Percentiles rank a stretch among this genome's conserved stretches.
Evolutionary conservation across 2,329 filamentous ascomycete genomes (phyloP).

Genomic region (Fusarium haematococcum): DNA sequence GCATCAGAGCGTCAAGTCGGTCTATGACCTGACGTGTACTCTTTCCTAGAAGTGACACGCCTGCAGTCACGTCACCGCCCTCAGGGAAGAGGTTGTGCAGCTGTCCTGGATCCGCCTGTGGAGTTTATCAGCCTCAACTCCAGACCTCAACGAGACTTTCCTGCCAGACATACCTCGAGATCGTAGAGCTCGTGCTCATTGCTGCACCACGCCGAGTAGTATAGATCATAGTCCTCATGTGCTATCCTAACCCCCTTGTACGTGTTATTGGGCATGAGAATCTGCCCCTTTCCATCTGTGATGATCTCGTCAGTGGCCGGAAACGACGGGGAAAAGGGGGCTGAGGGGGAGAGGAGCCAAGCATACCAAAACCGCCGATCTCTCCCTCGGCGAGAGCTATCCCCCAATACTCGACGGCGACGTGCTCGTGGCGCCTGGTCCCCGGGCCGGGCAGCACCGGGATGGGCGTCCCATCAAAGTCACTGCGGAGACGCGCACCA

Average conservation of each 20-base stretch:
- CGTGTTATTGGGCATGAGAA: conserved; percentile 59
- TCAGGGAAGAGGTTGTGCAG: conserved; percentile 56
- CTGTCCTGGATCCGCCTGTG: conserved; percentile 64
- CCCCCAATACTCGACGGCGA: conserved; percentile 70
- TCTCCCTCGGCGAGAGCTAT: conserved; percentile 53
- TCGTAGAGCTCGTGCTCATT: conserved; percentile 77
- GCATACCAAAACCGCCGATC: conserved; percentile 42
- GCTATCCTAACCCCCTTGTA: conserved; percentile 72
- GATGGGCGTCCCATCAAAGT: conserved; percentile 70
- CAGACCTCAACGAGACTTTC: background rate
- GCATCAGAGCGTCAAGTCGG: conserved; percentile 68
- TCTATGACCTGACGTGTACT: conserved; percentile 55
- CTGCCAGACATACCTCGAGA: conserved; percentile 54
- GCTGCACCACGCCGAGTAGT: conserved; percentile 77
- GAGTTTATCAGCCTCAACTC: background rate
- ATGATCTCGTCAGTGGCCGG: conserved; percentile 4
- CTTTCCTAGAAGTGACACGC: conserved; percentile 31
- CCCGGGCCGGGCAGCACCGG: conserved; percentile 49
- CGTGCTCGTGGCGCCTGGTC: conserved; percentile 61
- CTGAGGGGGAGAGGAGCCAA: background rate
- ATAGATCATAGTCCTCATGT: conserved; percentile 66
- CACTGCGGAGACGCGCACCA: conserved; percentile 54
- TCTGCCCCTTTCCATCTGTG: conserved; percentile 37
- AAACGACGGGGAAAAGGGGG: background rate
- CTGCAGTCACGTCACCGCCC: background rate